Base-by-base conservation (phyloP, 352 stramenopile species). In the Elongisporangium anandrum region DNA sequence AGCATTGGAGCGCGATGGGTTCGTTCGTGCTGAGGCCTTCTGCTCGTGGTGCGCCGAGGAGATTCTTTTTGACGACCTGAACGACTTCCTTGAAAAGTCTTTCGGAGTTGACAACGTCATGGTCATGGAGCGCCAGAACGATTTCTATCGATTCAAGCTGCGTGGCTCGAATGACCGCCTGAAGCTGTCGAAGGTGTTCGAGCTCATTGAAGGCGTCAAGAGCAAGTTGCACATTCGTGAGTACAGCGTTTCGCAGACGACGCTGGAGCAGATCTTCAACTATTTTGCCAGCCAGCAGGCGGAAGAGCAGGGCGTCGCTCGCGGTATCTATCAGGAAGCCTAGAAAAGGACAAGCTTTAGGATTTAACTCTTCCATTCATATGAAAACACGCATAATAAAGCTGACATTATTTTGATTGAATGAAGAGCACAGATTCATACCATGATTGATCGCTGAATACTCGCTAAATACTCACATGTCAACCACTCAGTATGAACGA, bases 191-290 rank as follows among this genome's bases (percentile, higher is more conserved):
- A 75, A 86, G 38, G 74, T 96, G 23, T 96, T 96, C 58, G 78
- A 70, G 5, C 60, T 90, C 17, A 65, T 96, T 8, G 87, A 96
- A 69, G 60, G 62, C 0, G 60, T 67, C n/a, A 86, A 88, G 59
- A 50, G 64, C 8, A 64, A 79, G 53, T 60, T 93, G 56, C 26
- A 73, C 50, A 92, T 97, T 52, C 70, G 79, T 15, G 87, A 96
- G 54, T 97, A 97, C 70, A 87, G 78, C 48, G 72, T 97, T n/a
- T 92, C 72, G 22, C 88, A 97, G 64, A 96, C 87, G 12, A 92
- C 85, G 21, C 56, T 97, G 45, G 88, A 97, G 73, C 89, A 97
- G 65, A 92, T 97, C 26, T 97, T 97, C 70, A 95, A 97, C 63
- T 73, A 65, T 12, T 97, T 97, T 57, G 89, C 89, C 2, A 72